A percentile compares a stretch with the other conserved stretches of the same genome.
Conservation (phyloP, 176 grass and related monocot species). For the Tillandsia fasciculata region DNA sequence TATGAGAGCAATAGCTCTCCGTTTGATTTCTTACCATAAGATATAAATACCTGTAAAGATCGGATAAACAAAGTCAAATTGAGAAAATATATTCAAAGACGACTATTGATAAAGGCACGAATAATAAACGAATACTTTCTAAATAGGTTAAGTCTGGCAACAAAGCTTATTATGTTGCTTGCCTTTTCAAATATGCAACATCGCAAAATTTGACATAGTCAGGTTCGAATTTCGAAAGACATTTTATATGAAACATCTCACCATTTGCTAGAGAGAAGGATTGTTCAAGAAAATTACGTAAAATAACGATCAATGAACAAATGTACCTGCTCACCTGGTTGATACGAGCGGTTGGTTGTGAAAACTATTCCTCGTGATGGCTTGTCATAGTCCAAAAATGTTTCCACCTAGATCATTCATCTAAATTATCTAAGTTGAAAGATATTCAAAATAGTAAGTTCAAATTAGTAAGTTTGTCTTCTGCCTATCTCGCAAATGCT, state of each 20-base stretch:
- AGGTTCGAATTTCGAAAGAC: too few species aligned
- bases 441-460: not conserved
- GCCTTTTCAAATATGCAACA: too few species aligned
- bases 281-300: not conserved
- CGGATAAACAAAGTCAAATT: not conserved
- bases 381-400: slow-evolving; percentile 96
- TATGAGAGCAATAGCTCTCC: slow-evolving; percentile 96
- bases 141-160: not conserved
- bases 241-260: too few species aligned
- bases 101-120: not conserved
- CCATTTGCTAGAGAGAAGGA: not conserved
- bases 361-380: slow-evolving; percentile 85
- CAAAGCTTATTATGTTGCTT: too few species aligned
- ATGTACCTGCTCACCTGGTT: slow-evolving; percentile 99
- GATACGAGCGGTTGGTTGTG: slow-evolving; percentile 70
- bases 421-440: slow-evolving; percentile 15
- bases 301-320: slow-evolving; percentile 19
- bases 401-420: slow-evolving; percentile 62
- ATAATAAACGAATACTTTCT: slow-evolving; percentile 2
- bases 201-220: too few species aligned
- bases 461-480: too few species aligned
- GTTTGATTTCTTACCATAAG: slow-evolving; percentile 88
- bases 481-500: too few species aligned
- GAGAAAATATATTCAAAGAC: not conserved
- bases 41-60: slow-evolving; percentile 78